Evolutionary conservation across 2,329 filamentous ascomycete species (phyloP).

Genomic region (Sclerotinia sclerotiorum): DNA sequence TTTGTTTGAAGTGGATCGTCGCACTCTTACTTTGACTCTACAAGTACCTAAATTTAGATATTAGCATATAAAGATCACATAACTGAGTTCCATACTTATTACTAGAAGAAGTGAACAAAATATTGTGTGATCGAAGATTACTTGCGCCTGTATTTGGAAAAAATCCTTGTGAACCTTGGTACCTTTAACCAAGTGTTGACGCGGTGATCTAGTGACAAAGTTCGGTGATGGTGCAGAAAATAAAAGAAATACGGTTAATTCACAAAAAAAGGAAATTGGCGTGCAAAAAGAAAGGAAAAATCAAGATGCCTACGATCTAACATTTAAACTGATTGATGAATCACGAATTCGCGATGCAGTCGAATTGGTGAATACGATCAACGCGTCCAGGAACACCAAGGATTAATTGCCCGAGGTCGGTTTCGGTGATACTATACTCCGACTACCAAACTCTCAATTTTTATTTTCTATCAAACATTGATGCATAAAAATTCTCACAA

Average conservation of each 20-base stretch:
- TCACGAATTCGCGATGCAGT: conserved; percentile 1
- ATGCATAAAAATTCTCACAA: background rate
- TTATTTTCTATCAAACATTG: background rate
- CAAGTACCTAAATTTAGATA: background rate
- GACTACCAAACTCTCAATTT: conserved; percentile 10
- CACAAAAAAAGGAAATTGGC: conserved; percentile 2
- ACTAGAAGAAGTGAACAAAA: background rate
- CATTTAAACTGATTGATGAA: background rate
- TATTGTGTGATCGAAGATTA: background rate
- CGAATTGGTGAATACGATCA: conserved; percentile 7
- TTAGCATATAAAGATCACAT: background rate
- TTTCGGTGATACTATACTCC: conserved; percentile 12
- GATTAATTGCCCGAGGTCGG: conserved; percentile 13
- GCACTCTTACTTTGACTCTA: background rate
- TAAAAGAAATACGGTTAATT: background rate
- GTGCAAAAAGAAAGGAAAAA: background rate
- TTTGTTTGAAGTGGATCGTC: background rate
- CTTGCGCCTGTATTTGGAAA: background rate
- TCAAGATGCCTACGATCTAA: background rate
- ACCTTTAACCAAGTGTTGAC: background rate
- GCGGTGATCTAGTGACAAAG: background rate
- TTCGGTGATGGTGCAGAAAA: background rate
- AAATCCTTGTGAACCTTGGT: background rate
- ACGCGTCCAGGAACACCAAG: conserved; percentile 13
- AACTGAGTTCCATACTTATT: background rate